These are phyloP conservation scores for Cystofilobasidium macerans DNA, from an alignment of 768 basidiomycete genomes.

Conservation along the genomic window DNA sequence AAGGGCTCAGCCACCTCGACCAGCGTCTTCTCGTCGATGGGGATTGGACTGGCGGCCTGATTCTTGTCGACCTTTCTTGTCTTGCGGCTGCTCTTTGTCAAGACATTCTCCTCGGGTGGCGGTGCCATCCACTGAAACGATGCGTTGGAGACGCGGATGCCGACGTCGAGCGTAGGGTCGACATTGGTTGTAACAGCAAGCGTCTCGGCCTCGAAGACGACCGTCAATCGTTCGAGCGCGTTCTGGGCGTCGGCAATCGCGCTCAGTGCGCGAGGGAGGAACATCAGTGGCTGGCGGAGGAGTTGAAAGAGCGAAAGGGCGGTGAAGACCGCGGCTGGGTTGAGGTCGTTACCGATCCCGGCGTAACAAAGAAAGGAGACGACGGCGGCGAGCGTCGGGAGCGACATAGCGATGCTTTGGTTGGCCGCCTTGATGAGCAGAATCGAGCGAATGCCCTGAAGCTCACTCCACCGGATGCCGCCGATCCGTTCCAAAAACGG, in stretches of 20 bases:
- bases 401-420: slow-evolving; percentile 39
- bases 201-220: slow-evolving; percentile 51
- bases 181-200: slow-evolving; percentile 42
- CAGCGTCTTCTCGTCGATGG: background rate
- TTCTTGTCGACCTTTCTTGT: slow-evolving; percentile 5
- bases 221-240: slow-evolving; percentile 47
- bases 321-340: slow-evolving; percentile 58
- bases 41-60: background rate
- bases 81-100: slow-evolving; percentile 26
- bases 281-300: slow-evolving; percentile 30
- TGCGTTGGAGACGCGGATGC: slow-evolving; percentile 47
- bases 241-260: slow-evolving; percentile 56
- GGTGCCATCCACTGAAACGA: slow-evolving; percentile 56
- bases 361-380: slow-evolving; percentile 61
- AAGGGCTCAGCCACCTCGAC: slow-evolving; percentile 44
- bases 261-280: slow-evolving; percentile 42
- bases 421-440: slow-evolving; percentile 54
- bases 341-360: slow-evolving; percentile 47
- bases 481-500: slow-evolving; percentile 56
- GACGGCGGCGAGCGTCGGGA: slow-evolving; percentile 54
- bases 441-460: slow-evolving; percentile 50
- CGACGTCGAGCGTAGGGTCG: slow-evolving; percentile 44
- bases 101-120: slow-evolving; percentile 27
- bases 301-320: slow-evolving; percentile 47
- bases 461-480: slow-evolving; percentile 47